phyloP scores from a whole-genome alignment of 2,329 filamentous ascomycete species.

The Pseudogymnoascus sp. region DNA sequence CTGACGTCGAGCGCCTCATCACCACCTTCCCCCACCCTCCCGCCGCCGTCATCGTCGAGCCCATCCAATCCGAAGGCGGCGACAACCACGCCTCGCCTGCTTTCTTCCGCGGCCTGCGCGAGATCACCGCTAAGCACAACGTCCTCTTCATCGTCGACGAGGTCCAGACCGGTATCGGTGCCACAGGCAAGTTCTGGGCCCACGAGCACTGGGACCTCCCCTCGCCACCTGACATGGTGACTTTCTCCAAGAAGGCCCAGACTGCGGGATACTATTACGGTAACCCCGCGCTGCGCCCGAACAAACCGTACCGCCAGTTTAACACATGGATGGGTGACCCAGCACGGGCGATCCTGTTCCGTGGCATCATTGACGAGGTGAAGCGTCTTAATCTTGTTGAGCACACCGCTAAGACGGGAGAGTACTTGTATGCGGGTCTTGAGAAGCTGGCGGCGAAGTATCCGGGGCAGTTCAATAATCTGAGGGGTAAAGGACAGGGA shows the following conservation, averaged over 20 bases:
- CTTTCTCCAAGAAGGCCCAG: constrained; percentile 81
- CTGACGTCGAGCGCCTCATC: constrained; percentile 64
- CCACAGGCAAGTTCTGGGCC: constrained; percentile 83
- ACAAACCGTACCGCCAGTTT: constrained; percentile 79
- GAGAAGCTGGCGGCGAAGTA: constrained; percentile 55
- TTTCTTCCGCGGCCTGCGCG: constrained; percentile 70
- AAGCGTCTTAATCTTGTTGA: constrained; percentile 59
- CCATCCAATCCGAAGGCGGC: constrained; percentile 75
- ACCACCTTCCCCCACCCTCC: constrained; percentile 59
- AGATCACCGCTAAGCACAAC: constrained; percentile 60
- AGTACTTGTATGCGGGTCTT: constrained; percentile 59
- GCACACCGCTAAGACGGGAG: constrained; percentile 52
- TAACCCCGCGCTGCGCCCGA: constrained; percentile 64
- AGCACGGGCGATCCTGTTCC: constrained; percentile 66
- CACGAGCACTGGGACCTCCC: constrained; percentile 74
- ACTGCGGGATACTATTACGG: constrained; percentile 78
- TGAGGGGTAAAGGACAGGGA: constrained; percentile 66
- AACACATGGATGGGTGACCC: constrained; percentile 87
- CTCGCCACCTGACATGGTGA: constrained; percentile 74
- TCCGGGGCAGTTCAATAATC: constrained; percentile 61
- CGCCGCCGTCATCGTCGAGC: constrained; percentile 67
- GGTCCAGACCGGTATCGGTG: constrained; percentile 75
- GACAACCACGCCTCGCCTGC: constrained; percentile 74
- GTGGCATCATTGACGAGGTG: constrained; percentile 69
- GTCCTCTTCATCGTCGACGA: constrained; percentile 75